These are phyloP conservation scores for Kluyveromyces dobzhanskii DNA, from an alignment of 805 yeast species.

Conservation along the genomic window DNA sequence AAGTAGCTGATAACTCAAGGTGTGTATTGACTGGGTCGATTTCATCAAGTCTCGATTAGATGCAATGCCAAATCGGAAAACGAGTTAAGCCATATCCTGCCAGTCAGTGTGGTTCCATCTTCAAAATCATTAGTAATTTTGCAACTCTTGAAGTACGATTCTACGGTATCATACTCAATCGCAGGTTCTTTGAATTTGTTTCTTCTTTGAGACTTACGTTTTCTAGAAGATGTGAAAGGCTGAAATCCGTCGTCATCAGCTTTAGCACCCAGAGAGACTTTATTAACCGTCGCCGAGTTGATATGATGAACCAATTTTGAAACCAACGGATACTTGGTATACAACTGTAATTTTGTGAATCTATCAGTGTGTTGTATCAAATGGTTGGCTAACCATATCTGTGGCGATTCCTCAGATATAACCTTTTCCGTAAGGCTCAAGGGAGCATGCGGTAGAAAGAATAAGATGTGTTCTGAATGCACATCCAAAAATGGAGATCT, in stretches of 20 bases:
- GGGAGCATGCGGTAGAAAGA: constrained; percentile 73
- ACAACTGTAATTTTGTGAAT: constrained; percentile 35
- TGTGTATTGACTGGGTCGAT: too few relatives aligned
- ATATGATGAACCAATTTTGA: constrained; percentile 31
- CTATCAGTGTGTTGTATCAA: constrained; percentile 47
- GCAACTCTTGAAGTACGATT: constrained; percentile 16
- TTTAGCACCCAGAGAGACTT: not conserved
- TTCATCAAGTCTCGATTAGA: too few relatives aligned
- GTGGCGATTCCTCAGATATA: constrained; percentile 29
- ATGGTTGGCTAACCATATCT: constrained; percentile 43
- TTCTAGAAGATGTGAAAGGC: constrained; percentile 16
- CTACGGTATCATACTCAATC: constrained; percentile 16
- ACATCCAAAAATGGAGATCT: constrained; percentile 13
- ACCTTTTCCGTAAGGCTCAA: constrained; percentile 40
- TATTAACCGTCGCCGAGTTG: constrained; percentile 11
- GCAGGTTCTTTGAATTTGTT: constrained; percentile 10
- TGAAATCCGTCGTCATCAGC: constrained; percentile 15
- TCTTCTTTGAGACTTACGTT: constrained; percentile 13
- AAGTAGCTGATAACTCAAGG: too few relatives aligned
- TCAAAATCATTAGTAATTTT: constrained; percentile 18
- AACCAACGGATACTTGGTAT: constrained; percentile 36
- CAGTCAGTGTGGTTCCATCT: constrained; percentile 14
- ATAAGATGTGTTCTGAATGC: constrained; percentile 29
- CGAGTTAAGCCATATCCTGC: constrained; percentile 39
- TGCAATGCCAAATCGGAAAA: constrained; percentile 47